These are phyloP conservation scores for Persicaria maculosa DNA, from an alignment of 148 eudicot species.

Conservation along the genomic window DNA sequence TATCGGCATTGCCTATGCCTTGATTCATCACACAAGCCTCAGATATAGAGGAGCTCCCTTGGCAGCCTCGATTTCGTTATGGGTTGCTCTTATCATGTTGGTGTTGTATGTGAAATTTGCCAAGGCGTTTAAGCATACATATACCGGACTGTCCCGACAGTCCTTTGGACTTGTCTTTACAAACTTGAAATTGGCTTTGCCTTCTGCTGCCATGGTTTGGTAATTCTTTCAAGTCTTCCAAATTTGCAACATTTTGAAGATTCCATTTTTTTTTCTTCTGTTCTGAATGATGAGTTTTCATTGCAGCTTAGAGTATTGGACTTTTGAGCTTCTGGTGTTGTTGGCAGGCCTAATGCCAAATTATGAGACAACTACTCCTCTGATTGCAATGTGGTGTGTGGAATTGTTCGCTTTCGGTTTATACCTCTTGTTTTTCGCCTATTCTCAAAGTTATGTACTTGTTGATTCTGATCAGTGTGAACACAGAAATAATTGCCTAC, in stretches of 20 bases:
- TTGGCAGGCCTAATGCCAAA: conserved; percentile 76
- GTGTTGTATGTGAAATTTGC: conserved; percentile 27
- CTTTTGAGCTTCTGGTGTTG: conserved; percentile 76
- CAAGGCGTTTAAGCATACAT: conserved; percentile 29
- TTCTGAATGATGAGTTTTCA: neutral
- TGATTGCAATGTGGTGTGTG: conserved; percentile 77
- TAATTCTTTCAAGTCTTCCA: neutral
- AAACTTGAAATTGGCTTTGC: conserved; percentile 20
- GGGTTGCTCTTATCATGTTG: conserved; percentile 45
- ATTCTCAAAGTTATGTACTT: too few species aligned
- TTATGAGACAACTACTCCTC: conserved; percentile 60
- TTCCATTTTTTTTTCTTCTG: neutral
- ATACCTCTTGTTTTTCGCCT: neutral
- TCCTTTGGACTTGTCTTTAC: conserved; percentile 14
- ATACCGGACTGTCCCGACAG: conserved; percentile 16
- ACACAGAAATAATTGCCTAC: conserved; percentile 69
- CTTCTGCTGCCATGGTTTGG: conserved; percentile 24
- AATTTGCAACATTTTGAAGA: too few species aligned
- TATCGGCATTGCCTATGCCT: conserved; percentile 30
- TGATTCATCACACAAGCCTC: conserved; percentile 41
- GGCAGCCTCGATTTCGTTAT: conserved; percentile 56
- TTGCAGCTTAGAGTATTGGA: conserved; percentile 82
- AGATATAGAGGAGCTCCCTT: conserved; percentile 61
- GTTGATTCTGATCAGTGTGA: conserved; percentile 37
- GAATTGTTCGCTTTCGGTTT: neutral